Percentiles rank a stretch among this genome's conserved stretches.
phyloP scores from a whole-genome alignment of 2,329 filamentous ascomycete species.

The Fusarium falciforme region DNA sequence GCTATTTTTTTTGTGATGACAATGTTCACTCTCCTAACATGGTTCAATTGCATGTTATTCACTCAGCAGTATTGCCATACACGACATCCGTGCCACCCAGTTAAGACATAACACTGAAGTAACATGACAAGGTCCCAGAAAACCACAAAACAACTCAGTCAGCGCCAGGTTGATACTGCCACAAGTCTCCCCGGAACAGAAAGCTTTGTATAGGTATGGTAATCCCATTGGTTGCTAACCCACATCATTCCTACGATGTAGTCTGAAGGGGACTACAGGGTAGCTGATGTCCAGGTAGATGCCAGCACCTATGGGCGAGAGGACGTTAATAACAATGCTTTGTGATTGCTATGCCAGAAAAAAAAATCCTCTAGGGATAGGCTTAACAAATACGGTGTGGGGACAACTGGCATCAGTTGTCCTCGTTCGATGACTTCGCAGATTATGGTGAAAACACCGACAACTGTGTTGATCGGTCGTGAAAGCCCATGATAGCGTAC shows the following conservation, averaged over 20 bases:
- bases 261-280: not conserved
- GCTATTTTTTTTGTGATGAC: not conserved
- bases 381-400: too few relatives aligned
- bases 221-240: not conserved
- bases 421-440: too few relatives aligned
- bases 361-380: too few relatives aligned
- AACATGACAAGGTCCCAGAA: not conserved
- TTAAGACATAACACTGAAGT: not conserved
- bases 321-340: too few relatives aligned
- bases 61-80: not conserved
- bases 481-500: too few relatives aligned
- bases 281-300: not conserved
- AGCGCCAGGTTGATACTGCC: not conserved
- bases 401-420: too few relatives aligned
- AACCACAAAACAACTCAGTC: not conserved
- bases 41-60: not conserved
- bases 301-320: too few relatives aligned
- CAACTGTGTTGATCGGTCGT: too few relatives aligned
- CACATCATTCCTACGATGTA: not conserved
- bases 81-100: not conserved
- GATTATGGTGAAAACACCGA: too few relatives aligned
- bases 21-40: not conserved
- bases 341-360: too few relatives aligned
- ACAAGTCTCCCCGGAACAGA: not conserved
- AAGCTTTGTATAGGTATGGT: not conserved